phyloP scores from a whole-genome alignment of 495 filamentous ascomycete species.

The Aspergillus sclerotiicarbonarius region DNA sequence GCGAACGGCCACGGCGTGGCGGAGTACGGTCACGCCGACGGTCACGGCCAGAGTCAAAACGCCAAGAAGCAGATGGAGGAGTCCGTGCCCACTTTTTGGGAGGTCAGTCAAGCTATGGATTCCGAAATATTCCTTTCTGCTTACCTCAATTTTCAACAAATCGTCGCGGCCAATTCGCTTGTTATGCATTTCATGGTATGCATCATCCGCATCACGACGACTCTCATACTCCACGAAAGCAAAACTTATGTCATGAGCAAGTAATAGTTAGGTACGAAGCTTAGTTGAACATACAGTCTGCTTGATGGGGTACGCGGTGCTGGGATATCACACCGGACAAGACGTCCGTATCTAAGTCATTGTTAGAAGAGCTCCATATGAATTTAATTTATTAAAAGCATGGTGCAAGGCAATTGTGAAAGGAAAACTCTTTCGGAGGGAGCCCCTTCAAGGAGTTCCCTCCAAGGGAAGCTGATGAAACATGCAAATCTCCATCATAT shows the following conservation, averaged over 20 bases:
- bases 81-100: slow-evolving; percentile 87
- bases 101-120: slow-evolving; percentile 8
- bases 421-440: background rate
- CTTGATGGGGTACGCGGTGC: slow-evolving; percentile 89
- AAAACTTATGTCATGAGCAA: slow-evolving; percentile 60
- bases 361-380: slow-evolving; percentile 9
- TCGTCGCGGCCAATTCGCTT: slow-evolving; percentile 97
- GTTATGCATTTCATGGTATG: slow-evolving; percentile 99
- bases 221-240: slow-evolving; percentile 99
- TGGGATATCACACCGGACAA: slow-evolving; percentile 98
- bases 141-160: slow-evolving; percentile 94
- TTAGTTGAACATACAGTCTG: slow-evolving; percentile 74
- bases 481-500: slow-evolving; percentile 6
- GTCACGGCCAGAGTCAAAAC: slow-evolving; percentile 87
- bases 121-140: slow-evolving; percentile 16
- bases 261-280: slow-evolving; percentile 10
- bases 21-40: slow-evolving; percentile 73
- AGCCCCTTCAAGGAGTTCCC: background rate
- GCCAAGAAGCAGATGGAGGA: slow-evolving; percentile 96
- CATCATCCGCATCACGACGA: slow-evolving; percentile 97
- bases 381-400: background rate
- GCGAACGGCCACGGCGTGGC: slow-evolving; percentile 71
- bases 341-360: slow-evolving; percentile 81
- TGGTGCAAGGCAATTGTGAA: background rate
- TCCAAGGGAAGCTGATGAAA: slow-evolving; percentile 1